phyloP scores from a whole-genome alignment of 2,329 filamentous ascomycete species.

The Geosmithia flava region DNA sequence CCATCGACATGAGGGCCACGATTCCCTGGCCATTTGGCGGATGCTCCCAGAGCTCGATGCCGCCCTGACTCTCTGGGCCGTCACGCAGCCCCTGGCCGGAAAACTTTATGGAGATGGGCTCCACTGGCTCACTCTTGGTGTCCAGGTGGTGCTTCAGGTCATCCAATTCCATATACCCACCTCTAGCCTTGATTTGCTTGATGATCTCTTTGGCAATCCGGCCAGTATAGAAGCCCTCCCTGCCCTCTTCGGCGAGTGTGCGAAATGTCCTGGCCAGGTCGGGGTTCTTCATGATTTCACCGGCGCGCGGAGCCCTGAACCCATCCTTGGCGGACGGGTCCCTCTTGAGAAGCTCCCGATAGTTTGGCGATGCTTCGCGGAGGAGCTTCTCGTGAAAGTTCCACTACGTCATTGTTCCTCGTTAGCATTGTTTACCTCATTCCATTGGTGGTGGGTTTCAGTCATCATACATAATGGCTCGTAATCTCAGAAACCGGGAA shows the following conservation, averaged over 20 bases:
- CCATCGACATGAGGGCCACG: constrained; percentile 85
- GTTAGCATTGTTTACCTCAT: constrained; percentile 1
- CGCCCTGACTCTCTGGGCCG: constrained; percentile 18
- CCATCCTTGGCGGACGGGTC: constrained; percentile 58
- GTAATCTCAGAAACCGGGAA: constrained; percentile 81
- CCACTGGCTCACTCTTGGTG: constrained; percentile 60
- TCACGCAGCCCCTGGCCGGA: constrained; percentile 42
- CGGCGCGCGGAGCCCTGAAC: constrained; percentile 60
- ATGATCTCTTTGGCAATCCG: constrained; percentile 71
- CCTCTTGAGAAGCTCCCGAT: constrained; percentile 72
- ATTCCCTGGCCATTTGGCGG: constrained; percentile 95
- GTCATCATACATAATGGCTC: constrained; percentile 48
- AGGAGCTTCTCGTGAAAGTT: constrained; percentile 42
- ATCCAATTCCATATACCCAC: constrained; percentile 65
- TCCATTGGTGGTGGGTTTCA: neutral
- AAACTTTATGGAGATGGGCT: constrained; percentile 75
- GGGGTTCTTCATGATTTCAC: constrained; percentile 83
- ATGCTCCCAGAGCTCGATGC: constrained; percentile 87
- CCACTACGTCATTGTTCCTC: neutral
- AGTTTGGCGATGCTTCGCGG: constrained; percentile 70
- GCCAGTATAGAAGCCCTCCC: constrained; percentile 84
- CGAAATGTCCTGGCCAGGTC: constrained; percentile 73
- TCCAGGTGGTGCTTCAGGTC: constrained; percentile 68
- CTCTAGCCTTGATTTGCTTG: constrained; percentile 62
- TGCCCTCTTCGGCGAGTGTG: constrained; percentile 65